Conservation (phyloP, 805 yeast species). For the Tetrapisispora nanseiensis region DNA sequence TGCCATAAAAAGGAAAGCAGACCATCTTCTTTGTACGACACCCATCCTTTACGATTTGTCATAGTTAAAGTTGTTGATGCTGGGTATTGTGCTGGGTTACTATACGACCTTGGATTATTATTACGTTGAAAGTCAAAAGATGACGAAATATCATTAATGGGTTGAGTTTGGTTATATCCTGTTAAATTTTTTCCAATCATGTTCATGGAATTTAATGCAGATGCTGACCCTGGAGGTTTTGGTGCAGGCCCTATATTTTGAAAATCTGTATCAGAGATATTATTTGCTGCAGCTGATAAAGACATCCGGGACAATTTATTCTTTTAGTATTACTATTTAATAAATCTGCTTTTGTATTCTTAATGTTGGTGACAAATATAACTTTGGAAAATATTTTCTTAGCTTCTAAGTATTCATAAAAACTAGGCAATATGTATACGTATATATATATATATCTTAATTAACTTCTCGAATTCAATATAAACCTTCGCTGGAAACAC, state of each 20-base stretch:
- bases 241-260: conserved; percentile 50
- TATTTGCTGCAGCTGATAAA: conserved; percentile 37
- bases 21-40: conserved; percentile 87
- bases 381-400: too few relatives aligned
- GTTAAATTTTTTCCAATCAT: conserved; percentile 2
- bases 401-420: too few relatives aligned
- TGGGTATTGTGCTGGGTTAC: background rate
- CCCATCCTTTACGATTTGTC: conserved; percentile 56
- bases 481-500: too few relatives aligned
- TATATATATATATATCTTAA: too few relatives aligned
- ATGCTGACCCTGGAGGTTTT: conserved; percentile 34
- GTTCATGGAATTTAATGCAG: conserved; percentile 1
- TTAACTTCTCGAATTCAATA: too few relatives aligned
- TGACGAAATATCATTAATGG: conserved; percentile 26
- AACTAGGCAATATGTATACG: too few relatives aligned
- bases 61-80: conserved; percentile 4
- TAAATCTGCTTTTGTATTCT: background rate
- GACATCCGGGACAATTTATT: conserved; percentile 29
- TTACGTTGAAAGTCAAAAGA: background rate
- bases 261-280: conserved; percentile 38
- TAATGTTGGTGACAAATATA: too few relatives aligned
- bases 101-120: background rate
- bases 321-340: too few relatives aligned
- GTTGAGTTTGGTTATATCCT: conserved; percentile 29
- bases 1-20: conserved; percentile 87